Evolutionary conservation across 345 rosid species (phyloP).

Genomic region (Gossypium thurberi): DNA sequence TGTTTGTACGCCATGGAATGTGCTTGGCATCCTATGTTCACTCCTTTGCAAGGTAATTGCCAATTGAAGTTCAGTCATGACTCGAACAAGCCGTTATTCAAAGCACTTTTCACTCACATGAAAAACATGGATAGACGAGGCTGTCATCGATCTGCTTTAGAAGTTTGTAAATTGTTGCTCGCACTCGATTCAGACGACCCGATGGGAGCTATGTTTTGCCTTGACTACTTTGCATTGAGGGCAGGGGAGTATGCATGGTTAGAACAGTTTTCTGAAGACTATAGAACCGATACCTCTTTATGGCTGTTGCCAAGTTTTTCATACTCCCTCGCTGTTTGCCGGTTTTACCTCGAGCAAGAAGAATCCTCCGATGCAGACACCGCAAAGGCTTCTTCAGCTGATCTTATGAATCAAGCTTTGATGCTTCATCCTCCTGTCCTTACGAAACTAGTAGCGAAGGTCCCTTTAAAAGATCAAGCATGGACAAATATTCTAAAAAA

Average conservation of each 20-base stretch:
- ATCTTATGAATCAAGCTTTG: constrained; percentile 82
- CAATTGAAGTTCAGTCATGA: constrained; percentile 67
- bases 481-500: constrained; percentile 63
- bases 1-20: constrained; percentile 82
- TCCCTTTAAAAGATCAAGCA: constrained; percentile 73
- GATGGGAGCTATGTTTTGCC: constrained; percentile 79
- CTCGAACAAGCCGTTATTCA: constrained; percentile 72
- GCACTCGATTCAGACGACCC: constrained; percentile 76
- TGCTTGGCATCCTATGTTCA: constrained; percentile 83
- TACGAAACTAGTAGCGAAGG: constrained; percentile 66
- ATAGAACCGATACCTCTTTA: constrained; percentile 59
- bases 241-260: constrained; percentile 81
- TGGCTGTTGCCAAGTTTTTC: constrained; percentile 91
- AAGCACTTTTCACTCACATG: constrained; percentile 74
- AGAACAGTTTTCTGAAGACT: constrained; percentile 69
- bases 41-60: constrained; percentile 65
- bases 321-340: constrained; percentile 77
- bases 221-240: constrained; percentile 82
- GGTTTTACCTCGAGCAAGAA: constrained; percentile 56
- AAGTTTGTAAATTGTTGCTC: constrained; percentile 83
- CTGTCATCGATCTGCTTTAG: constrained; percentile 84
- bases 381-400: constrained; percentile 47
- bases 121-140: constrained; percentile 84
- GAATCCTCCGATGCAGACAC: constrained; percentile 31
- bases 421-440: constrained; percentile 79